phyloP scores from a whole-genome alignment of 441 rosid species.

The Mallotus japonicus region DNA sequence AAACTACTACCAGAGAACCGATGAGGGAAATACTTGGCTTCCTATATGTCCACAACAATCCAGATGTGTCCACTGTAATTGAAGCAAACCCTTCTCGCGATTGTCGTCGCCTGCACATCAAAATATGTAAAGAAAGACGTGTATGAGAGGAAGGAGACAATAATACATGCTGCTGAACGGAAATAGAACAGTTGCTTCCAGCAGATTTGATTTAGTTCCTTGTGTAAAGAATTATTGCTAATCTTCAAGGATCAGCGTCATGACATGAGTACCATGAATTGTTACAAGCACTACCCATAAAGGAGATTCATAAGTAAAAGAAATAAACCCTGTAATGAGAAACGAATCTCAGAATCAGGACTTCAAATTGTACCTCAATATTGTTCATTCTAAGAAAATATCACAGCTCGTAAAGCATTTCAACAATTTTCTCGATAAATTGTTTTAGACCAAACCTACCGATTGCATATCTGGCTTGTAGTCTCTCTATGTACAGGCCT shows the following conservation, averaged over 20 bases:
- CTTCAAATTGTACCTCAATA: not conserved
- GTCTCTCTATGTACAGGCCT: not conserved
- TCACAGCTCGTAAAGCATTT: not conserved
- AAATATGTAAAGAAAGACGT: not conserved
- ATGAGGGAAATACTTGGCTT: conserved; percentile 30
- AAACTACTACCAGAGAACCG: conserved; percentile 29
- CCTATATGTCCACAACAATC: conserved; percentile 18
- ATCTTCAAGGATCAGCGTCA: not conserved
- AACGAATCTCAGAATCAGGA: not conserved
- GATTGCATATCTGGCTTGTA: not conserved
- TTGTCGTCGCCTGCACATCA: conserved; percentile 40
- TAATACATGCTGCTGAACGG: not conserved
- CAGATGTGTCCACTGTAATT: conserved; percentile 26
- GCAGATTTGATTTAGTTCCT: not conserved
- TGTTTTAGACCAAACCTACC: not conserved
- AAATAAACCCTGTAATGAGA: not conserved
- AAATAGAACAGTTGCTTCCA: not conserved
- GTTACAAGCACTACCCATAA: not conserved
- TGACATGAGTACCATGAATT: not conserved
- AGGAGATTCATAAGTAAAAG: not conserved
- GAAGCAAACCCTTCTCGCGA: conserved; percentile 52
- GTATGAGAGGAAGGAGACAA: not conserved
- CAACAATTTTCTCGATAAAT: not conserved
- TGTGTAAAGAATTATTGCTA: not conserved
- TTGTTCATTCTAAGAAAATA: not conserved